phyloP scores from a whole-genome alignment of 2,329 filamentous ascomycete species.

The Pseudogymnoascus sp. region DNA sequence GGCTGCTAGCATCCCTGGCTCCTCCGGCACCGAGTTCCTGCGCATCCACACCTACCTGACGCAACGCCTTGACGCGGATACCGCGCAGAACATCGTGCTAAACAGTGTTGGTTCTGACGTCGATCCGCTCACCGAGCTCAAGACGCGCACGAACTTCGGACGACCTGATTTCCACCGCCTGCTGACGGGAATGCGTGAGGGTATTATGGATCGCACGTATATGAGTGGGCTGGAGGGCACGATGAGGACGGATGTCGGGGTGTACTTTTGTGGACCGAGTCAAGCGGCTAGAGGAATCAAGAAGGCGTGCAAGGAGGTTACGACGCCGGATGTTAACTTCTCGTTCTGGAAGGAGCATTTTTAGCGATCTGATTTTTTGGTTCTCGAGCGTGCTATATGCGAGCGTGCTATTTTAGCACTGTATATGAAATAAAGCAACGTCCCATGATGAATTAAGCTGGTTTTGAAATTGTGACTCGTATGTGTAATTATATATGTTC shows the following conservation, averaged over 20 bases:
- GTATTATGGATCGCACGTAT: slow-evolving; percentile 78
- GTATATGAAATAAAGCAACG: background rate
- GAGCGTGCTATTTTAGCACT: background rate
- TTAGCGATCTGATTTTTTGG: slow-evolving; percentile 29
- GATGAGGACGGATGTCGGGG: slow-evolving; percentile 77
- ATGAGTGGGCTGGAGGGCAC: slow-evolving; percentile 71
- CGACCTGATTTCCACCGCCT: slow-evolving; percentile 80
- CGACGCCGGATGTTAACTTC: slow-evolving; percentile 74
- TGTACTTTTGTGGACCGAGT: slow-evolving; percentile 72
- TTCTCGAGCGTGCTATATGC: background rate
- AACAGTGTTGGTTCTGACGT: slow-evolving; percentile 84
- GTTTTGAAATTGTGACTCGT: background rate
- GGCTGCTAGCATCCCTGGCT: slow-evolving; percentile 58
- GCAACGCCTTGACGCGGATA: slow-evolving; percentile 84
- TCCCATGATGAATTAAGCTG: background rate
- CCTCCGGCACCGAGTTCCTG: slow-evolving; percentile 72
- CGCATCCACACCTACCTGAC: slow-evolving; percentile 98
- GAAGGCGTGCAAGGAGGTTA: slow-evolving; percentile 66
- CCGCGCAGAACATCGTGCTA: slow-evolving; percentile 90
- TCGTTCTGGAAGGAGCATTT: slow-evolving; percentile 99
- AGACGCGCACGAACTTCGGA: slow-evolving; percentile 86
- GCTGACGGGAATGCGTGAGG: slow-evolving; percentile 77
- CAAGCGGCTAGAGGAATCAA: slow-evolving; percentile 71
- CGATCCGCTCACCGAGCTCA: slow-evolving; percentile 88
- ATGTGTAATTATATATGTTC: background rate